Percentiles rank a stretch among this genome's conserved stretches.
Conservation (phyloP, 1,284 basidiomycete species). For the Phaffia rhodozyma region DNA sequence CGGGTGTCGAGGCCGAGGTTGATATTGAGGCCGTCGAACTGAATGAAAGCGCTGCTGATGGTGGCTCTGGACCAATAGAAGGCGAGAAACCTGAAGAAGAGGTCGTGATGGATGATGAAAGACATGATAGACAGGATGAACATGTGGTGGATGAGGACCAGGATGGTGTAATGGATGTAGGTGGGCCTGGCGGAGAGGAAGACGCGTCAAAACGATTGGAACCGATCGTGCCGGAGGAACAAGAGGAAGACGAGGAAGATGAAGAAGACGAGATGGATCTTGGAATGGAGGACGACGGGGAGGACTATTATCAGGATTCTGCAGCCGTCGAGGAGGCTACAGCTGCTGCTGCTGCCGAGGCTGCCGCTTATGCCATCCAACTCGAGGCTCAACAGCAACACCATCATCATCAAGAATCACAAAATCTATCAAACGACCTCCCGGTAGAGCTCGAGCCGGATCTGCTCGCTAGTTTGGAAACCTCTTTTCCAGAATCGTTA, state of each 20-base stretch:
- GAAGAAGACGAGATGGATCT: not conserved
- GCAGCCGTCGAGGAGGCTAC: not conserved
- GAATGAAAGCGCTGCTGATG: no score
- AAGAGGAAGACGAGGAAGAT: not conserved
- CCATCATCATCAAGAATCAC: not conserved
- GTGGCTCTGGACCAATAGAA: no score
- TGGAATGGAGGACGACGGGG: not conserved
- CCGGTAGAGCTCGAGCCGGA: not conserved
- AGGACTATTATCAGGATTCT: not conserved
- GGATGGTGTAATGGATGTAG: not conserved
- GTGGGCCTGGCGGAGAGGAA: not conserved
- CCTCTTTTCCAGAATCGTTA: not conserved
- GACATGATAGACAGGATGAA: not conserved
- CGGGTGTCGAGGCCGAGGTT: no score
- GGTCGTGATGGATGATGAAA: not conserved
- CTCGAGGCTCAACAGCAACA: not conserved
- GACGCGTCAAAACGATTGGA: not conserved
- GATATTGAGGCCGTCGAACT: no score
- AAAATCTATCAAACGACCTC: not conserved
- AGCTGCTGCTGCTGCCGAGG: not conserved
- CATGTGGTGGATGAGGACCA: not conserved
- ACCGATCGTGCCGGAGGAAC: not conserved
- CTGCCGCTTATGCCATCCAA: not conserved
- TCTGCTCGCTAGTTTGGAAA: not conserved
- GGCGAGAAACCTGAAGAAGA: no score